These are phyloP conservation scores for Neurospora sp. DNA, from an alignment of 495 filamentous ascomycete species.

Conservation along the genomic window DNA sequence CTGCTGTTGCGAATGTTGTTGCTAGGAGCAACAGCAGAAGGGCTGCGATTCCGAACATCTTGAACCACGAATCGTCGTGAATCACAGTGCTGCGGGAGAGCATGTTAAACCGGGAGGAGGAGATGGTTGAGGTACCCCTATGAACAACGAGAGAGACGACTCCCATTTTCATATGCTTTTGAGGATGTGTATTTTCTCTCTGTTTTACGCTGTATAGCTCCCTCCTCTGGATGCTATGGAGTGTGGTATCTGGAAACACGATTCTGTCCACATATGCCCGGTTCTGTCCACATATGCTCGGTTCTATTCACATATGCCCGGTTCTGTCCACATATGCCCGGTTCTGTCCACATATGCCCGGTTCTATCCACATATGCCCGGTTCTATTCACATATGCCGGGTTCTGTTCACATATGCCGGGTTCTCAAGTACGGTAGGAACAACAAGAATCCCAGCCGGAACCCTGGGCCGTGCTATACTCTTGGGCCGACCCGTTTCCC, in stretches of 20 bases:
- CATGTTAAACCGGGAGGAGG: not conserved
- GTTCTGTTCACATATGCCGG: too few species aligned
- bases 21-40: slow-evolving; percentile 2
- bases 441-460: not conserved
- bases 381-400: too few species aligned
- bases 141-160: not conserved
- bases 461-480: not conserved
- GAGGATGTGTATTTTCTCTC: not conserved
- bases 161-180: not conserved
- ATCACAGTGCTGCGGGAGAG: not conserved
- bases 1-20: slow-evolving; percentile 7
- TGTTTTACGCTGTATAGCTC: too few species aligned
- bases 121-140: not conserved
- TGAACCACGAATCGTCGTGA: not conserved
- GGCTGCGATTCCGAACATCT: not conserved
- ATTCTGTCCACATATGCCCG: not conserved
- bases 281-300: not conserved
- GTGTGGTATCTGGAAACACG: not conserved
- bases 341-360: not conserved
- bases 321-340: not conserved
- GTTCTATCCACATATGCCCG: not conserved
- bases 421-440: not conserved
- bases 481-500: not conserved
- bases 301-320: not conserved
- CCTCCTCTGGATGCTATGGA: not conserved